These are phyloP conservation scores for Euphorbia schlechtendalii DNA, from an alignment of 441 rosid genomes.

Conservation along the genomic window DNA sequence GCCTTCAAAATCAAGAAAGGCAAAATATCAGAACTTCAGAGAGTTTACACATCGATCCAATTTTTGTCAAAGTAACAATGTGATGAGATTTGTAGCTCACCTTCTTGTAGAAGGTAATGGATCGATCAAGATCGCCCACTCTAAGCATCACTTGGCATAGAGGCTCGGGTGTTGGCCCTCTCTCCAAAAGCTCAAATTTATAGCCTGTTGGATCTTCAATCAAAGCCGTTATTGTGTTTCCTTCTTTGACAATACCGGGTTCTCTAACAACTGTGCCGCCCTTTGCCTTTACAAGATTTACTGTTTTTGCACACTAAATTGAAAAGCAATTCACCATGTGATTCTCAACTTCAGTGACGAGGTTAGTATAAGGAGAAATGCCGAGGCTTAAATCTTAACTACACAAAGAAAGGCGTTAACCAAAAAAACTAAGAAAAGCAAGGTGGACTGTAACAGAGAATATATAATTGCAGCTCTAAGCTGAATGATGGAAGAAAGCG, in stretches of 20 bases:
- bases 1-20: conserved; percentile 40
- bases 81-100: conserved; percentile 24
- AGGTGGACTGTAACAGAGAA: not conserved
- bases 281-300: conserved; percentile 56
- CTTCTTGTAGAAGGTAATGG: conserved; percentile 73
- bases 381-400: too few species aligned
- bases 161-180: conserved; percentile 74
- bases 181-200: conserved; percentile 72
- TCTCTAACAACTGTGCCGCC: conserved; percentile 69
- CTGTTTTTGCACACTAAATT: conserved; percentile 41
- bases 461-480: not conserved
- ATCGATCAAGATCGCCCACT: conserved; percentile 79
- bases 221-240: conserved; percentile 52
- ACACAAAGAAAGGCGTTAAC: too few species aligned
- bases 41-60: too few species aligned
- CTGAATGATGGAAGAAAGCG: too few species aligned
- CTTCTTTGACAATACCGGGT: conserved; percentile 77
- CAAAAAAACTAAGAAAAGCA: not conserved
- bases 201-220: conserved; percentile 92
- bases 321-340: not conserved
- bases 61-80: conserved; percentile 5
- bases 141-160: conserved; percentile 92
- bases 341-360: not conserved
- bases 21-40: conserved; percentile 2
- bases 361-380: not conserved